Conservation (phyloP, 768 basidiomycete species). For the Panellus pusillus region DNA sequence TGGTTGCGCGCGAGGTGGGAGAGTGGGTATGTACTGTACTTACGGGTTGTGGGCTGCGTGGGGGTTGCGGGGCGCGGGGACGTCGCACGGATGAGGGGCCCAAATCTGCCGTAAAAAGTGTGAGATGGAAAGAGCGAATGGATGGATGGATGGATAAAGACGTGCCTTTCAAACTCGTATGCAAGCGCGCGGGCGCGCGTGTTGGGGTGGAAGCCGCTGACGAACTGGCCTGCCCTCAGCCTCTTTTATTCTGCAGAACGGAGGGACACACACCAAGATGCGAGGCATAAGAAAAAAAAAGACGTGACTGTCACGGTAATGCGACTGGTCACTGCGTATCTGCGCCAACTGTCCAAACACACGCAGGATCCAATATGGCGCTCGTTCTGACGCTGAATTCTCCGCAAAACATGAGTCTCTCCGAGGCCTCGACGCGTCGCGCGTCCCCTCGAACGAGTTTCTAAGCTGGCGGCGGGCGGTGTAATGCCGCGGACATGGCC, state of each 20-base stretch:
- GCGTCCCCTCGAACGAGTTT: slow-evolving; percentile 39
- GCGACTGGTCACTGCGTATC: slow-evolving; percentile 31
- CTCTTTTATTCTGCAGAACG: neutral
- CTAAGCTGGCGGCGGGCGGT: slow-evolving; percentile 39
- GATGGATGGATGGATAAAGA: slow-evolving; percentile 16
- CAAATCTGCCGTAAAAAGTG: slow-evolving; percentile 52
- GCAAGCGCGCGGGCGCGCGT: slow-evolving; percentile 84
- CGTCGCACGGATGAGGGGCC: slow-evolving; percentile 87
- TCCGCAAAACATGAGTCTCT: slow-evolving; percentile 27
- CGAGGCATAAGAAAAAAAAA: slow-evolving; percentile 58
- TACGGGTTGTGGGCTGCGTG: slow-evolving; percentile 72
- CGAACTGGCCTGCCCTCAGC: slow-evolving; percentile 60
- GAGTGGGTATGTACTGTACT: too few relatives aligned
- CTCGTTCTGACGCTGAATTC: slow-evolving; percentile 37
- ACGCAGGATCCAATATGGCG: slow-evolving; percentile 43
- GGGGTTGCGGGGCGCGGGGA: slow-evolving; percentile 85
- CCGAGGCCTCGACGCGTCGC: slow-evolving; percentile 32
- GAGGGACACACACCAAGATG: slow-evolving; percentile 45
- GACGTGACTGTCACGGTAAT: neutral
- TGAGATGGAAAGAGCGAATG: neutral
- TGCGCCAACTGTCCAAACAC: slow-evolving; percentile 34
- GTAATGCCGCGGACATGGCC: slow-evolving; percentile 34
- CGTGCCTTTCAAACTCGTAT: slow-evolving; percentile 84
- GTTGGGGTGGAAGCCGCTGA: slow-evolving; percentile 81
- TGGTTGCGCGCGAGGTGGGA: too few relatives aligned